Base-by-base conservation (phyloP, 139 green algal genomes). In the Chlorella vulgaris region DNA sequence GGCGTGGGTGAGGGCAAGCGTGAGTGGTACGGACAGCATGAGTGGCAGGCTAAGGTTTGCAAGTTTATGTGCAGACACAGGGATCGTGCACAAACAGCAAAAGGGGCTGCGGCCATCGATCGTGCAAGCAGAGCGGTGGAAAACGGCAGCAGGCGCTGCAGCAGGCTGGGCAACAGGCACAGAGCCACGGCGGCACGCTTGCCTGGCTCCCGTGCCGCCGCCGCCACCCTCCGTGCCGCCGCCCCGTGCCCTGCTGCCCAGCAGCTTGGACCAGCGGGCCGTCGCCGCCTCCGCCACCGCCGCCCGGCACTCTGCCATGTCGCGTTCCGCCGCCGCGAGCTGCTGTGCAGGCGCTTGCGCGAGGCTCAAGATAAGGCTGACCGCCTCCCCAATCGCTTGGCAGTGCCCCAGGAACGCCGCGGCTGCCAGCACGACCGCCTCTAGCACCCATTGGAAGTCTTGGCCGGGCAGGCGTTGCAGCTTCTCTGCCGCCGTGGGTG, bases 241-340 rank as follows among this genome's bases (percentile, higher is more conserved):
- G 55, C 74, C 55, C 29, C 83, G 83, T 33, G 71, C 82, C 19
- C 93, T 78, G 4, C 86, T 85, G 5, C 51, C 69, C 36, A 97
- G 82, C 81, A 97, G 87, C 82, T 93, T 94, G 18, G 88, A 88
- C 89, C 90, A 96, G 10, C 94, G 87, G 22, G 82, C 84, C 31
- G 91, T 85, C 1, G 86, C 91, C 31, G 90, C 91, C 66, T 97
- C 93, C 10, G 81, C 88, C 8, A 87, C 89, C 13, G 84, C 89
- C 62, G 93, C 87, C 43, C 86, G 53, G 35, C 84, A 83, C 2
- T 85, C 86, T 0, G 33, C 19, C 21, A 83, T 40, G 38, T 58
- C 86, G 38, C 83, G 82, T 40, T 73, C 65, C 50, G 62, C 39
- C 21, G 71, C 33, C 3, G 53, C 67, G 36, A 81, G 38, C 24